These are phyloP conservation scores for Mesotaenium endlicherianum DNA, from an alignment of 139 green algal genomes.

Conservation along the genomic window DNA sequence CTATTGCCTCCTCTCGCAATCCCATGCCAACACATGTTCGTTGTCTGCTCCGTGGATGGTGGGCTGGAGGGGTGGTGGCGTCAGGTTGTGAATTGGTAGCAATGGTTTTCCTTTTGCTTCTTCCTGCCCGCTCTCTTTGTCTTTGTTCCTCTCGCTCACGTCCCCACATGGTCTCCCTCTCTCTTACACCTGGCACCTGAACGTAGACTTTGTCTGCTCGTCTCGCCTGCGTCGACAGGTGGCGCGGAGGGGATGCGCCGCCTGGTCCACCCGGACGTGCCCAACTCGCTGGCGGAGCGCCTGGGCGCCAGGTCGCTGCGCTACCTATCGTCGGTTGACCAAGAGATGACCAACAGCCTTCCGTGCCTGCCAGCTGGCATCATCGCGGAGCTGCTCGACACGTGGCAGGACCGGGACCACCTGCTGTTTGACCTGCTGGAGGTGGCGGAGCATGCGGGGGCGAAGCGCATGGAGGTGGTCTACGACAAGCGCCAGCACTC, in stretches of 20 bases:
- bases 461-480: constrained; percentile 48
- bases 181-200: too few relatives aligned
- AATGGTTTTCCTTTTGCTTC: too few relatives aligned
- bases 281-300: constrained; percentile 56
- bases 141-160: too few relatives aligned
- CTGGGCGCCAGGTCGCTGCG: constrained; percentile 62
- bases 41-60: too few relatives aligned
- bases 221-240: too few relatives aligned
- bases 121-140: too few relatives aligned
- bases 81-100: too few relatives aligned
- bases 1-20: not conserved
- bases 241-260: constrained; percentile 16
- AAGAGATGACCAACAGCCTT: constrained; percentile 40
- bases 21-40: not conserved
- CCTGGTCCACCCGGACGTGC: constrained; percentile 60
- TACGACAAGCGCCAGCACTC: constrained; percentile 59
- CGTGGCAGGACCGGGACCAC: constrained; percentile 15
- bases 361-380: constrained; percentile 45
- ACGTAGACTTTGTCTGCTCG: too few relatives aligned
- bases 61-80: too few relatives aligned
- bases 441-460: constrained; percentile 58
- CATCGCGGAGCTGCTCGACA: constrained; percentile 20
- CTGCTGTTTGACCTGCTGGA: constrained; percentile 63
- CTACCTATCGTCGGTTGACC: constrained; percentile 39
- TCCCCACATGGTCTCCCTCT: too few relatives aligned